phyloP scores from a whole-genome alignment of 108 stramenopile genomes.

The Skeletonema marinoi region DNA sequence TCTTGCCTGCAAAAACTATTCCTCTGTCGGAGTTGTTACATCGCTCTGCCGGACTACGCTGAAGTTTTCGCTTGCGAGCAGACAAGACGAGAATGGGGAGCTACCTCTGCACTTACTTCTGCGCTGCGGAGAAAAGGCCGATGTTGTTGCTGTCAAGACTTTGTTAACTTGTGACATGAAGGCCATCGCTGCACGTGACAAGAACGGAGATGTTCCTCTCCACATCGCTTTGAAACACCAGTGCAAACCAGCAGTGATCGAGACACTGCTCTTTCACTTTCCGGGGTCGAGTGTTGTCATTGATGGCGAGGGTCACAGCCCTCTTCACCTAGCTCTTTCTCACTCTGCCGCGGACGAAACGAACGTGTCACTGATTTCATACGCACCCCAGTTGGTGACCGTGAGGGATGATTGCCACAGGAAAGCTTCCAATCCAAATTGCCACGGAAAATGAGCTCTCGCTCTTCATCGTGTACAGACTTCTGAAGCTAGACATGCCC shows the following conservation, averaged over 20 bases:
- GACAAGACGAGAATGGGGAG: conserved; percentile 86
- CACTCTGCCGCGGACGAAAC: conserved; percentile 84
- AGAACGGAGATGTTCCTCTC: conserved; percentile 83
- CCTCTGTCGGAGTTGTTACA: conserved; percentile 86
- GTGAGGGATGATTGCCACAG: conserved; percentile 69
- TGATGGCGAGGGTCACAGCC: conserved; percentile 84
- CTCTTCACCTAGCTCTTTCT: conserved; percentile 74
- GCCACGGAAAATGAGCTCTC: conserved; percentile 87
- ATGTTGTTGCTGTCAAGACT: conserved; percentile 88
- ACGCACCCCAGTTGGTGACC: conserved; percentile 82
- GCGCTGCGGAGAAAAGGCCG: conserved; percentile 83
- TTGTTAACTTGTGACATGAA: conserved; percentile 80
- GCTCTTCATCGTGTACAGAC: conserved; percentile 85
- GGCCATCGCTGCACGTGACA: conserved; percentile 79
- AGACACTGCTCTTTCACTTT: conserved; percentile 75
- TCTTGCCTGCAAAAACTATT: conserved; percentile 83
- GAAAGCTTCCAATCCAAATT: conserved; percentile 83
- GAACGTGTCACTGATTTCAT: conserved; percentile 78
- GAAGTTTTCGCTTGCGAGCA: conserved; percentile 84
- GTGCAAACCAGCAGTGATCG: conserved; percentile 76
- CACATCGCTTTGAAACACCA: conserved; percentile 79
- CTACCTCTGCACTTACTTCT: conserved; percentile 85
- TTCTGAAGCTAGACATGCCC: conserved; percentile 85
- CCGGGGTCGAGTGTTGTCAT: conserved; percentile 75
- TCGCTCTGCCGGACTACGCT: conserved; percentile 66